Evolutionary conservation across 805 yeast species (phyloP), one percentile per base, ranked within the genome.

Genomic region (Lipomyces kockii): DNA sequence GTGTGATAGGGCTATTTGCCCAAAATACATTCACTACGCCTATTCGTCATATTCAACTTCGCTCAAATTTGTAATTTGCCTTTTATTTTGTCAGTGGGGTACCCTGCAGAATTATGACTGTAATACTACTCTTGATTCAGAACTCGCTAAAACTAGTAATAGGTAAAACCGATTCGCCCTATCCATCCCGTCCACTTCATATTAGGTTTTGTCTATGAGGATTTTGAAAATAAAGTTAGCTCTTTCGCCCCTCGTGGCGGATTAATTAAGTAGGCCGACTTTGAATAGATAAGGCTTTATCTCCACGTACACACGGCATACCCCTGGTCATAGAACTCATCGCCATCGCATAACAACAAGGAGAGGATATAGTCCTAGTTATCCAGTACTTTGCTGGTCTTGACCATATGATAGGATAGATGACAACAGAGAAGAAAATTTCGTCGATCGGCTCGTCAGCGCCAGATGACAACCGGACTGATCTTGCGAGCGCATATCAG

Each of bases 401-500:
- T 43, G 49, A 43, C 14, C 25, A n/a, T n/a, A 43, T 43, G 8
- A 17, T 7, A 43, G 20, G 49, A n/a, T 3, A 37, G 46, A 66
- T 67, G 71, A 67, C 71, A 7, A 29, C 69, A 4, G 70, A 61
- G 46, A 69, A 67, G 29, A 39, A 20, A 6, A 20, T 57, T 29
- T 53, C 63, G 12, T 53, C 63, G 39, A 29, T 22, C 1, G 65
- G 39, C 14, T 61, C 63, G 14, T 37, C 65, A 7, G 39, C 49
- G 46, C 52, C 34, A 8, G 46, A 25, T 9, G 43, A 39, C 22
- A 58, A 25, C 20, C 17, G 39, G 39, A 49, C 68, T 27, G 71
- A 69, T 52, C 61, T 69, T 32, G 72, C 68, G 17, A 39, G 54
- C n/a, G 71, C 70, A 11, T 69, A 69, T 49, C 71, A 69, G 43